Conservation (phyloP, 2,329 filamentous ascomycete genomes). For the Plenodomus biglobosus region DNA sequence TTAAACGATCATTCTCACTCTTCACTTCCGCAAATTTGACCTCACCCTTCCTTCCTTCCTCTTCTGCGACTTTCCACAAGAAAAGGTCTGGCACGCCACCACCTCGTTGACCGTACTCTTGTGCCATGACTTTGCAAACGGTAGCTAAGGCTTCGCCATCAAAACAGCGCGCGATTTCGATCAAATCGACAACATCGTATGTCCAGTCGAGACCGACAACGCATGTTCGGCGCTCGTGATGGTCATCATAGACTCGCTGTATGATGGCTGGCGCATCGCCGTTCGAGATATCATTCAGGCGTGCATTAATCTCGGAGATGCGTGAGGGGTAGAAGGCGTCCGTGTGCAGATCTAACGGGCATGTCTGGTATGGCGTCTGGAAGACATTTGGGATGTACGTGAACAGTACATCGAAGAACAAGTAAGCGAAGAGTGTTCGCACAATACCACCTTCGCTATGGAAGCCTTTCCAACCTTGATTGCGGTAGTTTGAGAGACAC, state of each 20-base stretch:
- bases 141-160: slow-evolving; percentile 76
- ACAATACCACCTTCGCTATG: slow-evolving; percentile 91
- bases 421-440: slow-evolving; percentile 77
- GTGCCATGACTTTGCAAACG: slow-evolving; percentile 90
- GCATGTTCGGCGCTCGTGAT: slow-evolving; percentile 73
- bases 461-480: slow-evolving; percentile 88
- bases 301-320: slow-evolving; percentile 85
- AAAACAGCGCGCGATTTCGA: slow-evolving; percentile 79
- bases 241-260: slow-evolving; percentile 65
- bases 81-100: slow-evolving; percentile 92
- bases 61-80: slow-evolving; percentile 65
- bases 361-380: slow-evolving; percentile 92
- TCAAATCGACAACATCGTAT: slow-evolving; percentile 74
- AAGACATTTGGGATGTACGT: slow-evolving; percentile 95
- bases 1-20: slow-evolving; percentile 80
- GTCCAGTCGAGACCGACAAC: slow-evolving; percentile 93
- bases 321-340: slow-evolving; percentile 87
- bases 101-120: slow-evolving; percentile 86
- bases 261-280: slow-evolving; percentile 71
- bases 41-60: slow-evolving; percentile 50
- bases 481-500: slow-evolving; percentile 84
- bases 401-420: slow-evolving; percentile 93
- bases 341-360: slow-evolving; percentile 87
- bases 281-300: slow-evolving; percentile 84
- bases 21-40: slow-evolving; percentile 70